A percentile compares a stretch with the other conserved stretches of the same genome.
Conservation (phyloP, 2,329 filamentous ascomycete genomes). For the Allantophomopsis cytisporea region DNA sequence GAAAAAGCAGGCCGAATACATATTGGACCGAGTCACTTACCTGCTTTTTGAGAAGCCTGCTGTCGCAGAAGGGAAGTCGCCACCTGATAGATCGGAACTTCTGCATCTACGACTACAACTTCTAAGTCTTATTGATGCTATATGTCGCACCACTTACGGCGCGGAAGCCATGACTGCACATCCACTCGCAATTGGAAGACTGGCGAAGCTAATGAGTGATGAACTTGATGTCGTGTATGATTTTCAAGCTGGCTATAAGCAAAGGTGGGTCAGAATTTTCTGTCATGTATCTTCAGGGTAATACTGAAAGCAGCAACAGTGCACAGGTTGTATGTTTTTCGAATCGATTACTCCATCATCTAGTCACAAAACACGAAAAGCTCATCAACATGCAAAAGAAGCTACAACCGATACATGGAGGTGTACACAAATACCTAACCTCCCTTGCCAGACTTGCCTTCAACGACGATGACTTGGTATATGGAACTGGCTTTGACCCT, state of each 20-base stretch:
- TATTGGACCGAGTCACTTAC: slow-evolving; percentile 23
- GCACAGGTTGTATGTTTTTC: slow-evolving; percentile 40
- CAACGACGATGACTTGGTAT: slow-evolving; percentile 59
- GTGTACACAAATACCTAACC: slow-evolving; percentile 70
- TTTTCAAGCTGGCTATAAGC: slow-evolving; percentile 20
- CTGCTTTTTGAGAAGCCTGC: slow-evolving; percentile 28
- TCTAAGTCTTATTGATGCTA: slow-evolving; percentile 40
- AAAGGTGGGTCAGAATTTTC: slow-evolving; percentile 20
- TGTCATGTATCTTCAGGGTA: not conserved
- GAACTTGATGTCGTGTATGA: slow-evolving; percentile 50
- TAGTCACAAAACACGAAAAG: slow-evolving; percentile 45
- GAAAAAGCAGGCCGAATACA: slow-evolving; percentile 24
- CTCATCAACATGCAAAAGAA: slow-evolving; percentile 58
- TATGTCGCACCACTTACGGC: slow-evolving; percentile 49
- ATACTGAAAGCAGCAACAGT: slow-evolving; percentile 11
- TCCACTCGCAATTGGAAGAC: slow-evolving; percentile 54
- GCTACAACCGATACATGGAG: slow-evolving; percentile 54
- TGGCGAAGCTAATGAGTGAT: slow-evolving; percentile 65
- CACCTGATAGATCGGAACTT: slow-evolving; percentile 10
- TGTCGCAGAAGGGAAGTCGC: slow-evolving; percentile 10
- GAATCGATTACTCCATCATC: slow-evolving; percentile 44
- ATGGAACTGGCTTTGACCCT: slow-evolving; percentile 64
- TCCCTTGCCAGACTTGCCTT: slow-evolving; percentile 76
- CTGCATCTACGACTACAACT: slow-evolving; percentile 18
- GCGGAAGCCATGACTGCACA: slow-evolving; percentile 53